Evolutionary conservation across 2,329 filamentous ascomycete species (phyloP).

Genomic region (Phyllosticta ampelicida): DNA sequence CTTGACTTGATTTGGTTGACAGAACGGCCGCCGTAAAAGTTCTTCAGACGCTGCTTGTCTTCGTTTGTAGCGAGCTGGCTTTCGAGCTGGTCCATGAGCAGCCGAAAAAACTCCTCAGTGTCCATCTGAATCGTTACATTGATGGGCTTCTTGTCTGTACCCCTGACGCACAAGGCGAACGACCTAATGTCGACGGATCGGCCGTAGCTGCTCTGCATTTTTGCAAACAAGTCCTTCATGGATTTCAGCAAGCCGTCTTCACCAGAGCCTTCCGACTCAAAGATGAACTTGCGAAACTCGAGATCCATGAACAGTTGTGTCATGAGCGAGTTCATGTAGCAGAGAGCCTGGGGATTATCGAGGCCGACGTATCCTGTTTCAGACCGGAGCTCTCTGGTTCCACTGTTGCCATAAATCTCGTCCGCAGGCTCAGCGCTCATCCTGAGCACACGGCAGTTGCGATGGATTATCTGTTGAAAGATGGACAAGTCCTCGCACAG

Average conservation of each 20-base stretch:
- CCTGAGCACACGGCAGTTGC: constrained; percentile 19
- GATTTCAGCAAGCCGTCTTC: constrained; percentile 53
- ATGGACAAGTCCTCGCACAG: constrained; percentile 20
- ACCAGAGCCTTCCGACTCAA: constrained; percentile 46
- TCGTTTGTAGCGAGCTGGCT: constrained; percentile 57
- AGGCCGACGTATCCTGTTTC: constrained; percentile 77
- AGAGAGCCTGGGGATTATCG: constrained; percentile 89
- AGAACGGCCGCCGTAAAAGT: constrained; percentile 82
- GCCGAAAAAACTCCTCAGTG: constrained; percentile 93
- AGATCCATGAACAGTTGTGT: constrained; percentile 96
- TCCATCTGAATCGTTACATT: constrained; percentile 93
- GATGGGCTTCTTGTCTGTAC: constrained; percentile 71
- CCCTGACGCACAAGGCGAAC: constrained; percentile 67
- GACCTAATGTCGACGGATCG: constrained; percentile 62
- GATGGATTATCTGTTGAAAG: constrained; percentile 20
- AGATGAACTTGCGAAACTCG: constrained; percentile 74
- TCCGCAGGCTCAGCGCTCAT: constrained; percentile 24
- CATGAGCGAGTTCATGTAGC: constrained; percentile 90
- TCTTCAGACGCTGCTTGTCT: constrained; percentile 63
- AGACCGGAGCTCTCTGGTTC: constrained; percentile 58
- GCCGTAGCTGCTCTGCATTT: constrained; percentile 72
- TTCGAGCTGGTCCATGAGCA: constrained; percentile 87
- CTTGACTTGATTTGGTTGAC: constrained; percentile 94
- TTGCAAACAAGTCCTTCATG: constrained; percentile 71
- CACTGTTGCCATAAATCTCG: constrained; percentile 47